Base-by-base conservation (phyloP, 495 filamentous ascomycete species). In the Aspergillus cristatus region DNA sequence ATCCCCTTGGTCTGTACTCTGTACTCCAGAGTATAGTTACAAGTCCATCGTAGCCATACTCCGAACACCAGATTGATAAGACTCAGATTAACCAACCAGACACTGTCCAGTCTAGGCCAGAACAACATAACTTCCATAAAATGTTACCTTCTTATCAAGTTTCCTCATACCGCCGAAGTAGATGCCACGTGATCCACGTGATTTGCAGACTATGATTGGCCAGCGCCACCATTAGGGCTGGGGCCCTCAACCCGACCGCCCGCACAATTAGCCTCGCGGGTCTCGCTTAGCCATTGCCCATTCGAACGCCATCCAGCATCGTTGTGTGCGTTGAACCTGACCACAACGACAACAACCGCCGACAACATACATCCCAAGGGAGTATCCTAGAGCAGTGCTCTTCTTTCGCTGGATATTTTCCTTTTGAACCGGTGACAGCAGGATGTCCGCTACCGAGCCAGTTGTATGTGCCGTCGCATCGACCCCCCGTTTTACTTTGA, bases 381-480 rank as follows among this genome's bases (percentile, higher is more conserved):
- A 64, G 55, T 58, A 58, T 58, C 54, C 51, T 58, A 58, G 53
- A 46, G 47, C 47, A 46, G 49, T 45, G 54, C 53, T 55, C 53
- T 57, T 54, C 57, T 51, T 47, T 56, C 46, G 46, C 53, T 56
- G 52, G 48, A 57, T 56, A 59, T 58, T 57, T 53, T 56, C 55
- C 57, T 60, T 49, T 50, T 50, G 41, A 55, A 51, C 49, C 55
- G 59, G 57, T 59, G 67, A 63, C 54, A 76, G 72, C 84, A 94
- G 75, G 74, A 97, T 96, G 90, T 94, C 90, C 74, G 78, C 84
- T 65, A 94, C 93, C 74, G 90, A 97, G 73, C 76, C 82, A 70
- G 87, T 95, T 73, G 86, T 96, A 76, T 74, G 87, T 26, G 29
- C 34, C 28, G 41, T 42, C 33, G 17, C 40, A 26, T 35, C 34